Conservation (phyloP, 2,329 filamentous ascomycete genomes). For the Podosphaera fusca region DNA sequence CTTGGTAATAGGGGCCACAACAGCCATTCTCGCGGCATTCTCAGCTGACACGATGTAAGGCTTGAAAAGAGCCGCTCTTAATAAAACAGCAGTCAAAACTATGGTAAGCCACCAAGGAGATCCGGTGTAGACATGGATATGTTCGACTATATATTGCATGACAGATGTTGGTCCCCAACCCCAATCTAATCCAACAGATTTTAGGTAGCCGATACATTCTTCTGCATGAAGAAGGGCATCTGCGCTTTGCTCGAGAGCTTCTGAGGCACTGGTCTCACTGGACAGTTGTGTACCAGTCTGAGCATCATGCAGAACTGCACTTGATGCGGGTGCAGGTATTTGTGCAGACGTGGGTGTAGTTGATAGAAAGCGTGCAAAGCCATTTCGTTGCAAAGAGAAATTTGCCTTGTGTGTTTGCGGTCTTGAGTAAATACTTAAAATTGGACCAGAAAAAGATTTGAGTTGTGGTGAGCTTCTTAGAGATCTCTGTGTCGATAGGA, state of each 20-base stretch:
- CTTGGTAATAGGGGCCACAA: constrained; percentile 31
- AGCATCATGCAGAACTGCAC: neutral
- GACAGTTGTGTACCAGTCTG: neutral
- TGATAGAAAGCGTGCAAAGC: neutral
- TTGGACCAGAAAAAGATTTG: no score
- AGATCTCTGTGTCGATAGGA: no score
- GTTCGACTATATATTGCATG: constrained; percentile 59
- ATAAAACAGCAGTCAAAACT: constrained; percentile 34
- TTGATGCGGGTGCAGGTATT: neutral
- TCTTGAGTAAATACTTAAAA: no score
- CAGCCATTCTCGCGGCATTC: constrained; percentile 34
- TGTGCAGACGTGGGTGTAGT: neutral
- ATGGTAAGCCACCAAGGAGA: constrained; percentile 71
- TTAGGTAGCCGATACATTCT: constrained; percentile 62
- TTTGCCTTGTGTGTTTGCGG: no score
- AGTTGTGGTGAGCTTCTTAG: no score
- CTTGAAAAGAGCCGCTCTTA: constrained; percentile 43
- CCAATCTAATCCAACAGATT: constrained; percentile 64
- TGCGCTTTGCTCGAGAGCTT: neutral
- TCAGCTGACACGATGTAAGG: constrained; percentile 39
- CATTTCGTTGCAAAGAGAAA: no score
- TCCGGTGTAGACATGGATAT: constrained; percentile 52
- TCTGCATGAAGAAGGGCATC: constrained; percentile 9
- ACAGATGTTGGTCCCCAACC: constrained; percentile 56
- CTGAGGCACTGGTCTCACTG: neutral